phyloP scores from a whole-genome alignment of 1,139 yeast species.

The Kazachstania sp. region DNA sequence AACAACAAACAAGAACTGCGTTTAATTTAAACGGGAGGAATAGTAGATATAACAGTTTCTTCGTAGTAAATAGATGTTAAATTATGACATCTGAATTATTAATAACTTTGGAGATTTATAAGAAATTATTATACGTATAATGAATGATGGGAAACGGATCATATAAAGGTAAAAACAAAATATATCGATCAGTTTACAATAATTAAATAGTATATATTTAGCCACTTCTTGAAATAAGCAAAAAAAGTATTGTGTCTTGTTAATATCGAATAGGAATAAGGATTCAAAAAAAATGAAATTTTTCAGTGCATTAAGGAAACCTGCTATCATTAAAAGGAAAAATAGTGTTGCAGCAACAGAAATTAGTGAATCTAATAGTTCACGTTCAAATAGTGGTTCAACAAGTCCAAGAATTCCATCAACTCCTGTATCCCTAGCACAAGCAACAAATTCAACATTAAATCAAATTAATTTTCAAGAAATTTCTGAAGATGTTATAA shows the following conservation, averaged over 20 bases:
- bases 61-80: no score
- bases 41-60: no score
- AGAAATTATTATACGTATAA: neutral
- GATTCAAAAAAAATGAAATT: conserved; percentile 8
- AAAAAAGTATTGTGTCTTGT: no score
- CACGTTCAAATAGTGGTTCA: conserved; percentile 4
- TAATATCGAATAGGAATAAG: neutral
- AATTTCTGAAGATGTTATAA: conserved; percentile 12
- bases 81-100: no score
- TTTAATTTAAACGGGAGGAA: no score
- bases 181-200: no score
- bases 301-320: conserved; percentile 10
- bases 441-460: conserved; percentile 4
- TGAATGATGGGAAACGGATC: neutral
- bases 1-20: no score
- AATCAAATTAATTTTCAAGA: conserved; percentile 6
- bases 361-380: conserved; percentile 3
- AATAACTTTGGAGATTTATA: no score
- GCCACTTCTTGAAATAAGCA: neutral
- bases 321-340: conserved; percentile 8
- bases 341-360: conserved; percentile 1
- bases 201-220: neutral
- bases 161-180: neutral
- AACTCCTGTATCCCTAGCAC: conserved; percentile 5
- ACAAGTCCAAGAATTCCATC: conserved; percentile 6